phyloP scores from a whole-genome alignment of 257 asterid genomes.

The Penstemon davidsonii region DNA sequence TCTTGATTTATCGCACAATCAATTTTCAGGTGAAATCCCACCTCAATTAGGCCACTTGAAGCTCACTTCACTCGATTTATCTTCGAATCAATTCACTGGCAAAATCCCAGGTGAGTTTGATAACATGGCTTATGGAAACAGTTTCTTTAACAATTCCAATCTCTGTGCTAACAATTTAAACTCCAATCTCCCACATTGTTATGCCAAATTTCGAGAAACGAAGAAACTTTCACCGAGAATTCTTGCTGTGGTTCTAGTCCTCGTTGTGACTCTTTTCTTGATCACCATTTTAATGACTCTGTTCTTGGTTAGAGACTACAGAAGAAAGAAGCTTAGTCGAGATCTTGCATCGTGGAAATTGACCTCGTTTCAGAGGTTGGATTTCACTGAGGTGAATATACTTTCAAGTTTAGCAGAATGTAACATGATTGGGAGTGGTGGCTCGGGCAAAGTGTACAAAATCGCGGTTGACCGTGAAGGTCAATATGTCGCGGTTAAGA shows the following conservation, averaged over 20 bases:
- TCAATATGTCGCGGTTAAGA: slow-evolving; percentile 51
- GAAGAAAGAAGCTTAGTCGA: slow-evolving; percentile 53
- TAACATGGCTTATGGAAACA: slow-evolving; percentile 61
- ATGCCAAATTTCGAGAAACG: slow-evolving; percentile 23
- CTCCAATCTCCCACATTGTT: slow-evolving; percentile 47
- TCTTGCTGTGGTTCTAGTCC: slow-evolving; percentile 50
- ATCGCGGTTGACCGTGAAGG: slow-evolving; percentile 35
- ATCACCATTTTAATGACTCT: slow-evolving; percentile 33
- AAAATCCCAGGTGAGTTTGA: slow-evolving; percentile 61
- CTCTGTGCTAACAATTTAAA: slow-evolving; percentile 53
- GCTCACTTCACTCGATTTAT: slow-evolving; percentile 62
- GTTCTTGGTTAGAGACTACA: slow-evolving; percentile 46
- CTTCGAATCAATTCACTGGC: slow-evolving; percentile 68
- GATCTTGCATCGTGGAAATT: slow-evolving; percentile 71
- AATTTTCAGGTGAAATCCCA: slow-evolving; percentile 67
- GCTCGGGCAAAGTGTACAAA: slow-evolving; percentile 56
- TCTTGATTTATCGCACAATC: slow-evolving; percentile 65
- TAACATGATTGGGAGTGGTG: slow-evolving; percentile 54
- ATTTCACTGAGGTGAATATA: slow-evolving; percentile 46
- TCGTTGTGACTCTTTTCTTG: slow-evolving; percentile 38
- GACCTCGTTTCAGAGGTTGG: slow-evolving; percentile 69
- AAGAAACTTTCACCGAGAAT: slow-evolving; percentile 41
- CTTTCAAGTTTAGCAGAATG: slow-evolving; percentile 37
- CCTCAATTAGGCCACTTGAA: slow-evolving; percentile 50
- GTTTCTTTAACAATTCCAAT: slow-evolving; percentile 62